Base-by-base conservation (phyloP, 2,329 filamentous ascomycete species). In the Exophiala spinifera region DNA sequence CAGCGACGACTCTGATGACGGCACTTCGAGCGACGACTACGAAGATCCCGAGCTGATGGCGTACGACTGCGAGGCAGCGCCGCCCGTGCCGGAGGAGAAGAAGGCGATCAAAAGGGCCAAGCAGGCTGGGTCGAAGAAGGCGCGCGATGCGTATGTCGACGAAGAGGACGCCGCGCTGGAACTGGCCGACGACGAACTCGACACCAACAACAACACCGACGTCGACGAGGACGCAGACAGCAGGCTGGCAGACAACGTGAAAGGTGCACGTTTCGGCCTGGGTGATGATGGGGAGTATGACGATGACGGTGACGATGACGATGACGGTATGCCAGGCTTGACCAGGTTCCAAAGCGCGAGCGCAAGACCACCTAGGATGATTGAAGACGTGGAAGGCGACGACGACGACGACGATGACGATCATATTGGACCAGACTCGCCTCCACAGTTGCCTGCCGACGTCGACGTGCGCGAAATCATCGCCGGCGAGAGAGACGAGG, bases 131-230 rank as follows among this genome's bases (percentile, higher is more conserved):
- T 31, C 28, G 7, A 31, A 11, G 28, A 31, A 31, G 8, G 20
- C 49, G 11, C 56, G 52, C 45, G 59, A 61, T 36, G 37, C 50
- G 13, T 59, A 61, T 14, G 56, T 49, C 11, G 51, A 63, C 34
- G 55, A 59, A 36, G 60, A 61, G 20, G 60, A 62, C 23, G 60
- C 50, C 2, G 52, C 46, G 25, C 42, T 54, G 13, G 57, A 56
- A 40, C 25, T 55, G 7, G 55, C 46, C 4, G 60, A 60, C 36
- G 58, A 62, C 42, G 53, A 57, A 21, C 42, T 52, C 21, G 53
- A 55, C 15, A 21, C 42, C 19, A 48, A 55, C 15, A 21, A 20
- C 19, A 48, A 60, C 31, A 13, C 42, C 20, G 36, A 39, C 17
- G 36, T 19, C n/a, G 36, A 39, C 17, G 5, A 13, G 6, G 36